These are phyloP conservation scores for Bertia moriformis DNA, from an alignment of 2,329 filamentous ascomycete genomes.

Conservation along the genomic window DNA sequence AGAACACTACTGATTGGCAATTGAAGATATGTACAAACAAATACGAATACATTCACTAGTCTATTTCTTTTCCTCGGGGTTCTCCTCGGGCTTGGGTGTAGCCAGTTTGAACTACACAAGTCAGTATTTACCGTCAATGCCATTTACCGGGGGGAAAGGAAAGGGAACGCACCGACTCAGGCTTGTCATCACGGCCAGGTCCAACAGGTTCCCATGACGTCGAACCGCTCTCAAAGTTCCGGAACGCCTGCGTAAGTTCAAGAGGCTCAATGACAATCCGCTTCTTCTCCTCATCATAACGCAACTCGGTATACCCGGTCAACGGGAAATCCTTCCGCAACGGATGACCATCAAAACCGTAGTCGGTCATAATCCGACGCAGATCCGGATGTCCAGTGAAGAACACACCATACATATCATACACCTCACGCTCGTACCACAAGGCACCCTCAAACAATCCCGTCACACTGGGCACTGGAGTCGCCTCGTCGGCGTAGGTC, in stretches of 20 bases:
- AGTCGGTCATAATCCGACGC: slow-evolving; percentile 96
- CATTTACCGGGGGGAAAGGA: no score
- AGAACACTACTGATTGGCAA: no score
- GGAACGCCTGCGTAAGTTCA: slow-evolving; percentile 94
- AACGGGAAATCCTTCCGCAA: slow-evolving; percentile 95
- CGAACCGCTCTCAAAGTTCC: slow-evolving; percentile 88
- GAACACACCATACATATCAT: slow-evolving; percentile 95
- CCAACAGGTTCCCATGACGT: slow-evolving; percentile 55
- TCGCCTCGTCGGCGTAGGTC: slow-evolving; percentile 94
- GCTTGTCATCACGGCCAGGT: slow-evolving; percentile 61
- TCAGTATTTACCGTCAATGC: not conserved
- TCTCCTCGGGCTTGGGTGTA: slow-evolving; percentile 85
- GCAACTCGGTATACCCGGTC: slow-evolving; percentile 93
- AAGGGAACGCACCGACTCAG: slow-evolving; percentile 29
- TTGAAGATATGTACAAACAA: slow-evolving; percentile 1
- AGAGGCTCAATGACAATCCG: slow-evolving; percentile 94
- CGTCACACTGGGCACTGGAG: slow-evolving; percentile 78
- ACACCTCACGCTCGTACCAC: slow-evolving; percentile 97
- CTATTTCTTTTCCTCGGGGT: slow-evolving; percentile 85
- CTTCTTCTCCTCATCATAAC: slow-evolving; percentile 99
- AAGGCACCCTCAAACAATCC: slow-evolving; percentile 85
- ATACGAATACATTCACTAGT: not conserved
- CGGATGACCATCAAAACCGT: slow-evolving; percentile 95
- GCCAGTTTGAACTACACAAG: slow-evolving; percentile 68
- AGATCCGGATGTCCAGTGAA: slow-evolving; percentile 91